Evolutionary conservation across 1,139 yeast species (phyloP), one percentile per base, ranked within the genome.

Genomic region (Chernovozyma aurita): DNA sequence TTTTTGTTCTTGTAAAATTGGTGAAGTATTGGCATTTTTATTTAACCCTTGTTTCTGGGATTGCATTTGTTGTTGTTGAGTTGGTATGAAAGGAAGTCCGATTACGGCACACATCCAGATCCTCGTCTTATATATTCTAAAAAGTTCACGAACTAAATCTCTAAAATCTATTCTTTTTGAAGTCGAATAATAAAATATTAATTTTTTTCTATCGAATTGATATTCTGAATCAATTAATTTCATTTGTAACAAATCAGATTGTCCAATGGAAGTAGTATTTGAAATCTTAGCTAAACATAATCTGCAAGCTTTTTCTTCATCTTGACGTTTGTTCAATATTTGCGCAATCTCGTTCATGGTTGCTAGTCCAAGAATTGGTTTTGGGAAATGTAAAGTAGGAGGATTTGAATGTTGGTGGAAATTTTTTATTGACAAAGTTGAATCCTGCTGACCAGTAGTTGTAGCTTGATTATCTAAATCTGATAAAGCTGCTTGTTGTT

Each of bases 41-140:
- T 28, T 28, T 6, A 6, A 11, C 6, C 12, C 6, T 18, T 28
- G 30, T 8, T 29, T 24, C 28, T 31, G 41, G 9, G 16, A 30
- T 30, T 31, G 39, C 7, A 20, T 36, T 15, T 35, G 39, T 21
- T 31, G 34, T 24, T 31, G 37, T 24, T 18, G 42, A 15, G 35
- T 37, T 15, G 42, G 34, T 15, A 37, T 39, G 43, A 49, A 60
- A 12, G 67, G 66, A 26, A 59, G 48, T 5, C 66, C 67, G 40
- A 49, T 55, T 18, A 88, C 87, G 3, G 97, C 95, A 66, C 97
- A 90, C 80, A 90, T 78, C 98, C 98, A 94, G 51, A 92, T 92
- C 51, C 98, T 75, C 1, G 97, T 92, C 63, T 92, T 92, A 72
- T 88, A 92, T 41, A 87, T 84, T 52, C 95, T 78, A 69, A 92